Evolutionary conservation across 169 alveolate genomes (phyloP), one percentile per base, ranked within the genome.

Genomic region (Plasmodium inui): DNA sequence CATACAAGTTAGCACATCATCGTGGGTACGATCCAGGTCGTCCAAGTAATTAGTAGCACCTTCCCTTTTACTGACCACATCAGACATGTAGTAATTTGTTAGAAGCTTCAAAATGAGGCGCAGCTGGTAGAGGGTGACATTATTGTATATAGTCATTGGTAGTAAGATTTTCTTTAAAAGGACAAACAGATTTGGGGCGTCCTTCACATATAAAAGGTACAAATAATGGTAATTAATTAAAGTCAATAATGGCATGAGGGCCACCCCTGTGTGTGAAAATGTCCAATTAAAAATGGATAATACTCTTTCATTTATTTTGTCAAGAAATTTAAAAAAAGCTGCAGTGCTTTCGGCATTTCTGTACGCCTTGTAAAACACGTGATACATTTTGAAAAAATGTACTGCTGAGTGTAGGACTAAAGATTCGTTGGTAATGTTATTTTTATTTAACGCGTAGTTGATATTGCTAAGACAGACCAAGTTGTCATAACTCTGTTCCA

Each of bases 201-300:
- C 82, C 3, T 73, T 89, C 26, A 67, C 82, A 89, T 79, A 89
- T 67, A 89, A 26, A 26, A 89, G 67, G 22, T 78, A 89, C 44
- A 89, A 79, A 79, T 89, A 89, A 53, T 89, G 80, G 55, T 89
- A 89, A 55, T 89, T 89, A 12, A 71, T 89, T 80, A 89, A 79
- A 44, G 76, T 79, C 30, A 89, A 72, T 32, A 89, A 70, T 28
- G 94, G 90, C 28, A 67, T 89, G 73, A 22, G 71, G 17, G 90
- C 26, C 67, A 89, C 72, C 26, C 82, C 70, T 79, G 94, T 89
- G 34, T 79, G 82, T 55, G 94, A 79, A 71, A 22, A 37, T n/a
- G 94, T 89, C 94, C 94, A 89, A 30, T 89, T 89, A 89, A 37
- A 70, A 32, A 89, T 89, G 10, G 94, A 89, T 79, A 89, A 78